phyloP scores from a whole-genome alignment of 139 green algal genomes.

The Mesotaenium endlicherianum region DNA sequence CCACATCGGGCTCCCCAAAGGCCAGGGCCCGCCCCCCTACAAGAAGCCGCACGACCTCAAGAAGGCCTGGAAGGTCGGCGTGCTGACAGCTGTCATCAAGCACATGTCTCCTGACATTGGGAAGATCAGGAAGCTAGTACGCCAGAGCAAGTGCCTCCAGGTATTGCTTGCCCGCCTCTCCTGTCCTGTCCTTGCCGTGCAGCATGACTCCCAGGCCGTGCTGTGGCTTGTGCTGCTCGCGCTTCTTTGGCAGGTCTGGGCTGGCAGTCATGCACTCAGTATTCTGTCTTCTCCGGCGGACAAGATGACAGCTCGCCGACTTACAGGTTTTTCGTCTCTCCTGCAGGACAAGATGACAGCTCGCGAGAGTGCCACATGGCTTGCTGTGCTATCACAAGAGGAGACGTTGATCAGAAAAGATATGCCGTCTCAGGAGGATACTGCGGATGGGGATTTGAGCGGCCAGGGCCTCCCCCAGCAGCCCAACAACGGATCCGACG shows the following conservation, averaged over 20 bases:
- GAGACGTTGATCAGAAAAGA: constrained; percentile 3
- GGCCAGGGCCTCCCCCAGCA: background rate
- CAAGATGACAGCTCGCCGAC: too few relatives aligned
- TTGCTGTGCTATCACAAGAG: constrained; percentile 45
- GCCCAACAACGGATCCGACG: background rate
- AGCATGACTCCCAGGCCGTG: too few relatives aligned
- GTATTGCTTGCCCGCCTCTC: background rate
- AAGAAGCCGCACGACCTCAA: constrained; percentile 52
- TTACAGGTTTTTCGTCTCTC: background rate
- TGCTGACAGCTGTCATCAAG: constrained; percentile 49
- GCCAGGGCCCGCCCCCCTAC: constrained; percentile 36
- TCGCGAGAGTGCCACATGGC: constrained; percentile 49
- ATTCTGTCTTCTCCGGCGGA: too few relatives aligned
- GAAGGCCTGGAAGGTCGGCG: constrained; percentile 50
- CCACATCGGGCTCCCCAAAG: constrained; percentile 22
- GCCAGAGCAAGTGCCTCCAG: constrained; percentile 43
- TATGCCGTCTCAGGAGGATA: background rate
- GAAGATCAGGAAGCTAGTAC: constrained; percentile 48
- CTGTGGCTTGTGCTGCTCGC: too few relatives aligned
- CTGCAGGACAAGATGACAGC: constrained; percentile 53
- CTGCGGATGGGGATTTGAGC: background rate
- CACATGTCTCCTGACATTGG: constrained; percentile 48
- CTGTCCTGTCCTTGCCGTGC: too few relatives aligned
- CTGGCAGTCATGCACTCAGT: too few relatives aligned
- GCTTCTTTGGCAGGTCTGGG: too few relatives aligned